Percentiles rank a stretch among this genome's conserved stretches.
Conservation (phyloP, 1,284 basidiomycete species). For the Cutaneotrichosporon spelunceum region DNA sequence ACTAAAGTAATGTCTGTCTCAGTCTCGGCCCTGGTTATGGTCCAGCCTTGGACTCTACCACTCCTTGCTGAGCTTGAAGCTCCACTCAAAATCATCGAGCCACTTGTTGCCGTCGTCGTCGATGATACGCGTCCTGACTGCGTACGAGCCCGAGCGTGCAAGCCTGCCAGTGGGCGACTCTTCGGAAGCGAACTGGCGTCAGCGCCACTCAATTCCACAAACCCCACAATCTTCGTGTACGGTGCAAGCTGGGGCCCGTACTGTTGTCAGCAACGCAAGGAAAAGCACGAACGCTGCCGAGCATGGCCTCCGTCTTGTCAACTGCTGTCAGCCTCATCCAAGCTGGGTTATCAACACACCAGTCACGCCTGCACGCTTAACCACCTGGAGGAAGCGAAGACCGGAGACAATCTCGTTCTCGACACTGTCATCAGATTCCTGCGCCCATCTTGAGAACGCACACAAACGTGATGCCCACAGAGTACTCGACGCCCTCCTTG, state of each 20-base stretch:
- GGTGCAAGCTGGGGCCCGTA: conserved; percentile 53
- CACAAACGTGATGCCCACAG: conserved; percentile 55
- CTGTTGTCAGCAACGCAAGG: conserved; percentile 16
- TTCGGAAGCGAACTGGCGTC: conserved; percentile 50
- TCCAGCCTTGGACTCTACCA: conserved; percentile 32
- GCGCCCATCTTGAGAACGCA: conserved; percentile 20
- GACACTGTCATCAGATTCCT: conserved; percentile 29
- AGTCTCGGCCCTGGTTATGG: background rate
- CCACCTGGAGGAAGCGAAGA: conserved; percentile 57
- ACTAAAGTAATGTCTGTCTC: conserved; percentile 3
- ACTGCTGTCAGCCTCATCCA: conserved; percentile 27
- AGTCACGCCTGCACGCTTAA: conserved; percentile 52
- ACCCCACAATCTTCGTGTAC: conserved; percentile 52
- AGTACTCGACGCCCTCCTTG: conserved; percentile 59
- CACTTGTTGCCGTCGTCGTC: conserved; percentile 55
- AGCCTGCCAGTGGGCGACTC: conserved; percentile 58
- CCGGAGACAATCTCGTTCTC: conserved; percentile 57
- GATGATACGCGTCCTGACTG: conserved; percentile 55
- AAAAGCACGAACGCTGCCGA: conserved; percentile 45
- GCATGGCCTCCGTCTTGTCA: conserved; percentile 53
- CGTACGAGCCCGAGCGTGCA: conserved; percentile 56
- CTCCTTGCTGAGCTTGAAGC: conserved; percentile 51
- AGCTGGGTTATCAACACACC: conserved; percentile 37
- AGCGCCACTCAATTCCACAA: conserved; percentile 2
- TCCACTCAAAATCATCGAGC: conserved; percentile 53